Percentiles rank a stretch among this genome's conserved stretches.
Conservation (phyloP, 805 yeast species). For the Kuraishia capsulata region DNA sequence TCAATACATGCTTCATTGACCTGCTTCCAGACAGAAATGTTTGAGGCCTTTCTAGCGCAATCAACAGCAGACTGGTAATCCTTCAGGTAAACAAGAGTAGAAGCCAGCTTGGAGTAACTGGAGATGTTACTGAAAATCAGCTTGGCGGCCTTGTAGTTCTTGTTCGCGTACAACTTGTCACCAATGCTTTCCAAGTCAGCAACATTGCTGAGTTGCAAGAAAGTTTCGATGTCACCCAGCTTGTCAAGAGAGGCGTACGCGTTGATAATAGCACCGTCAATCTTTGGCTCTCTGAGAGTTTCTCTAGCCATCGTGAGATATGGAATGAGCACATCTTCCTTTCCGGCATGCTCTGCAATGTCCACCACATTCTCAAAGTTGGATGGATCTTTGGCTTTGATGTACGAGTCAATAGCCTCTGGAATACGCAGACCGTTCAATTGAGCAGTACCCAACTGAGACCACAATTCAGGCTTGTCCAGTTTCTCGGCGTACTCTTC, state of each 20-base stretch:
- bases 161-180: slow-evolving; percentile 74
- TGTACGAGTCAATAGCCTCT: slow-evolving; percentile 87
- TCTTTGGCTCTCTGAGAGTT: slow-evolving; percentile 79
- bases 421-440: slow-evolving; percentile 86
- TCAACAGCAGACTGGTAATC: slow-evolving; percentile 97
- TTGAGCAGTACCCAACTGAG: slow-evolving; percentile 93
- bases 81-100: slow-evolving; percentile 85
- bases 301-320: slow-evolving; percentile 89
- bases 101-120: slow-evolving; percentile 91
- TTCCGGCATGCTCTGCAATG: slow-evolving; percentile 91
- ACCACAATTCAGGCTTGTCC: slow-evolving; percentile 84
- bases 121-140: slow-evolving; percentile 77
- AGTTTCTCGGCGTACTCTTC: slow-evolving; percentile 86
- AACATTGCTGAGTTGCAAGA: slow-evolving; percentile 80
- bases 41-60: slow-evolving; percentile 96
- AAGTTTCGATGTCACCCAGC: slow-evolving; percentile 72
- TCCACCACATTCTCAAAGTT: slow-evolving; percentile 90
- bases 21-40: slow-evolving; percentile 91
- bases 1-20: slow-evolving; percentile 95
- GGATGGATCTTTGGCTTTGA: slow-evolving; percentile 84
- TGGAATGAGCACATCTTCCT: slow-evolving; percentile 84
- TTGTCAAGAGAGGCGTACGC: slow-evolving; percentile 76
- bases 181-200: slow-evolving; percentile 91
- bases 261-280: slow-evolving; percentile 87
- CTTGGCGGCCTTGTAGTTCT: slow-evolving; percentile 89